These are phyloP conservation scores for Phaeosphaeriaceae sp. DNA, from an alignment of 2,329 filamentous ascomycete genomes.

Conservation along the genomic window DNA sequence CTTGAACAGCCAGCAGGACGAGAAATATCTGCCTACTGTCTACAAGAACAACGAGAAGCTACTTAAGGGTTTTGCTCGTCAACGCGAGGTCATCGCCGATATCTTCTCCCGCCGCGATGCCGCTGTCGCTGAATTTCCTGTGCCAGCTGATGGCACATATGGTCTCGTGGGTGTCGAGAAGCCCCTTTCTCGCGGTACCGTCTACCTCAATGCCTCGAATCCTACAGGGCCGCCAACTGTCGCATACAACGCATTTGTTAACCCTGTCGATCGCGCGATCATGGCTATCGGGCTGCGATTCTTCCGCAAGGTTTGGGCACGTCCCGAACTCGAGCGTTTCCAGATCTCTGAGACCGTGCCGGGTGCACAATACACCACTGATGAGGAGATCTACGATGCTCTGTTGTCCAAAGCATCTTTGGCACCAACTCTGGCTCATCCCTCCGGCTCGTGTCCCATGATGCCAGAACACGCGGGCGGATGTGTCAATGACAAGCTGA, in stretches of 20 bases:
- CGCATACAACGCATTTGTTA: constrained; percentile 36
- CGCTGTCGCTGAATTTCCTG: constrained; percentile 34
- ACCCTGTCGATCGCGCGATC: constrained; percentile 34
- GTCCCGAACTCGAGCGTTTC: constrained; percentile 31
- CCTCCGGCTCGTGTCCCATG: constrained; percentile 40
- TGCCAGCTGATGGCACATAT: constrained; percentile 47
- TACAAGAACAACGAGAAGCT: constrained; percentile 32
- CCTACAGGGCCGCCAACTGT: constrained; percentile 37
- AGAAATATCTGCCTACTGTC: constrained; percentile 29
- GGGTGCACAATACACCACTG: constrained; percentile 29
- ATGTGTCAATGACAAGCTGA: constrained; percentile 37
- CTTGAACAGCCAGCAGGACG: constrained; percentile 32
- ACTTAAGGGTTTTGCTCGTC: constrained; percentile 28
- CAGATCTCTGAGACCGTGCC: constrained; percentile 32
- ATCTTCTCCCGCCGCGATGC: constrained; percentile 32
- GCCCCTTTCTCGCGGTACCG: constrained; percentile 42
- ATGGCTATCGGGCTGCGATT: constrained; percentile 44
- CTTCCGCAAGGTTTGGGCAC: constrained; percentile 41
- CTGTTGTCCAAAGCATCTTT: constrained; percentile 19
- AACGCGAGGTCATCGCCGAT: constrained; percentile 30
- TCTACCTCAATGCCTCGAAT: constrained; percentile 42
- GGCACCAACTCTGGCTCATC: constrained; percentile 40
- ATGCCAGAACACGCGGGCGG: constrained; percentile 31
- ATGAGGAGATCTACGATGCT: constrained; percentile 30
- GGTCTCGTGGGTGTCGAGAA: constrained; percentile 41